Evolutionary conservation across 2,329 filamentous ascomycete genomes (phyloP).

Genomic region (Colletotrichum lindemuthianum): DNA sequence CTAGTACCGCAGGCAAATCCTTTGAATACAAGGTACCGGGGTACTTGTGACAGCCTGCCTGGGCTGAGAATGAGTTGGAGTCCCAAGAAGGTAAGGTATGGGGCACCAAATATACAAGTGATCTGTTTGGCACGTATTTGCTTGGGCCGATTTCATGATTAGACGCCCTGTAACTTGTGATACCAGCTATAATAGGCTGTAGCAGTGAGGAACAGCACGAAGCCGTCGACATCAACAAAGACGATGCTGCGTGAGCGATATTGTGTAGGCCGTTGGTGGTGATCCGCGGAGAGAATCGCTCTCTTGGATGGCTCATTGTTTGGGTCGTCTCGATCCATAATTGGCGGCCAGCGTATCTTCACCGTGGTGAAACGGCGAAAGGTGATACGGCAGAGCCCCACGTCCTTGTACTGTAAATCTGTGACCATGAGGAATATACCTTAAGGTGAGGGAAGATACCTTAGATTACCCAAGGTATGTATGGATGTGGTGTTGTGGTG

Average conservation of each 20-base stretch:
- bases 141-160: too few species aligned
- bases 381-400: slow-evolving; percentile 33
- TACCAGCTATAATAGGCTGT: background rate
- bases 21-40: background rate
- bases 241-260: too few species aligned
- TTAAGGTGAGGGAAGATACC: too few species aligned
- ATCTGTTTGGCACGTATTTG: too few species aligned
- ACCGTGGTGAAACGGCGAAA: slow-evolving; percentile 31
- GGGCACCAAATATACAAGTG: too few species aligned
- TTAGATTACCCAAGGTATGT: background rate
- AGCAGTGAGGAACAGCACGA: too few species aligned
- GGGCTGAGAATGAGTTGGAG: too few species aligned
- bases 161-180: background rate
- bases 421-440: too few species aligned
- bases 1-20: background rate
- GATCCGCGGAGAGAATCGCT: background rate
- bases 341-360: slow-evolving; percentile 33
- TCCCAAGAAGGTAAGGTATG: too few species aligned
- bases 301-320: background rate
- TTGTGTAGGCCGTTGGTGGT: too few species aligned
- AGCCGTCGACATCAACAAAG: too few species aligned
- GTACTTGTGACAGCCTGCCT: too few species aligned
- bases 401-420: slow-evolving; percentile 19
- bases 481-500: background rate
- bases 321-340: background rate